Evolutionary conservation across 192 early-diverging fungal species (phyloP).

Genomic region (Martensiomyces pterosporus): DNA sequence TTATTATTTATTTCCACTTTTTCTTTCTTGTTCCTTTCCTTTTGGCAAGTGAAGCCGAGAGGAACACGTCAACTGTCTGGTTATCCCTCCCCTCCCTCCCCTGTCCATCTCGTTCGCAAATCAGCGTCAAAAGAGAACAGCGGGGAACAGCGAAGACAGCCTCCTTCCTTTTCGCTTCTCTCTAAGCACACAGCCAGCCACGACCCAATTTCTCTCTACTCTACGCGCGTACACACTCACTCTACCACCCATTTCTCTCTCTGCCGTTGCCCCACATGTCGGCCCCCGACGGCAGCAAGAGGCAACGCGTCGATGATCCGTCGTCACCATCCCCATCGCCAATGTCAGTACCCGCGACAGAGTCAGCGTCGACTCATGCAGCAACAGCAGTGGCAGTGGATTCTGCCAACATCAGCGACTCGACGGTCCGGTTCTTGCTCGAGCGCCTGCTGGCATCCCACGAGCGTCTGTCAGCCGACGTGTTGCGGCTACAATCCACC

Average conservation of each 20-base stretch:
- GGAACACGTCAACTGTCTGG: no score
- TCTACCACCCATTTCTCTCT: not conserved
- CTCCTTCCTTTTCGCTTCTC: not conserved
- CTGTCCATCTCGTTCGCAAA: no score
- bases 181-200: not conserved
- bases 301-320: constrained; percentile 39
- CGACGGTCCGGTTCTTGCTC: constrained; percentile 15
- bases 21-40: constrained; percentile 4
- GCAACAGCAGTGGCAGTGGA: not conserved
- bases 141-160: no score
- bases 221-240: not conserved
- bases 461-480: constrained; percentile 34
- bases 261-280: constrained; percentile 26
- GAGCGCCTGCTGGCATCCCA: constrained; percentile 33
- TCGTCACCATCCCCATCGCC: constrained; percentile 7
- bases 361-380: not conserved
- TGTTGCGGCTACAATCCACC: constrained; percentile 32
- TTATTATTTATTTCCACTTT: constrained; percentile 1
- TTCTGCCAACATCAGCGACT: constrained; percentile 2
- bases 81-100: no score
- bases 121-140: no score
- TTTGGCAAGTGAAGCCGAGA: no score
- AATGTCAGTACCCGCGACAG: not conserved
- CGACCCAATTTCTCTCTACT: no score
- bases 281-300: constrained; percentile 37